Evolutionary conservation across 1,284 basidiomycete species (phyloP), one percentile per base, ranked within the genome.

Genomic region (Pseudozyma pruni): DNA sequence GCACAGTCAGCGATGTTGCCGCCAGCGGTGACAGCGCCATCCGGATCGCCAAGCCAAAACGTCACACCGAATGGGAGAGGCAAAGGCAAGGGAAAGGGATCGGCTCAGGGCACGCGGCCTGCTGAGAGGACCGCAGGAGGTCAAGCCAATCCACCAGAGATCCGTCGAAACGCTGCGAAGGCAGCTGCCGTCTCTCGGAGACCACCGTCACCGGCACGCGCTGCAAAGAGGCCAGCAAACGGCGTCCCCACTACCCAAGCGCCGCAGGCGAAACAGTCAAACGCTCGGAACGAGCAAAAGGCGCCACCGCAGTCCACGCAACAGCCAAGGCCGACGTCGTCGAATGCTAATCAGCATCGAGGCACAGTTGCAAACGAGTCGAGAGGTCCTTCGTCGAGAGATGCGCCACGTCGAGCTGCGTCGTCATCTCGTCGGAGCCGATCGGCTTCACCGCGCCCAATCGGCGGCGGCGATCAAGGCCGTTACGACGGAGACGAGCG

Each of bases 61-160:
- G 44, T 33, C 16, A 53, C 42, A 9, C 47, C 37, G 35, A 53
- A 49, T 4, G 45, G 45, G 9, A 50, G 54, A 27, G 42, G 39
- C 27, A 51, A 44, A 39, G 37, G 46, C 16, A 49, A 46, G 40
- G 45, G n/a, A n/a, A 37, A 44, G 17, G 29, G 46, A 16, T 45
- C 41, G 34, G 34, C 4, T 3, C 34, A 44, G 27, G 29, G 27
- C 40, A 27, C n/a, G 25, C 40, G n/a, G 40, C 2, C 14, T 9
- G 31, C 19, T n/a, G 16, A 17, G 38, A 42, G 32, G 22, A 34
- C 20, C 10, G 46, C 16, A 17, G 42, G 37, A 8, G 50, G 38
- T 11, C 45, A 44, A 39, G 25, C 29, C 11, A 55, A 57, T 14
- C 61, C 61, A 33, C 61, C 61, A 14, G 39, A 58, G 23, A 64